Evolutionary conservation across 495 filamentous ascomycete genomes (phyloP), one percentile per base, ranked within the genome.

Genomic region (Pyrenula massariospora): DNA sequence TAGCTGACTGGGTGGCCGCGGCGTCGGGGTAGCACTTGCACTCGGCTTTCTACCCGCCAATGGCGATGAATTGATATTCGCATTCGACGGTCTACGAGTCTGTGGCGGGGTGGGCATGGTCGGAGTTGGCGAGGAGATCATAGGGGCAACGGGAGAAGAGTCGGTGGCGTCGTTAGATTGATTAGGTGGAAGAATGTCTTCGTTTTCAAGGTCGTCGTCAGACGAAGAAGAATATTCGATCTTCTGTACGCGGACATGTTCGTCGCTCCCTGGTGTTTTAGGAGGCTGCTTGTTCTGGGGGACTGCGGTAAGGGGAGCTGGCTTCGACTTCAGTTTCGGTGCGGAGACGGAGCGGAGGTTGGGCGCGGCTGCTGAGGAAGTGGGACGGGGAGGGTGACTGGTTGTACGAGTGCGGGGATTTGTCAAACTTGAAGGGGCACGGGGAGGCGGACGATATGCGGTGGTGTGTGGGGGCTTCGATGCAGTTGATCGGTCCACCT

Each of bases 401-500:
- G 58, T 47, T 12, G 20, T 51, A 22, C 52, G 25, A 10, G 48
- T 36, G 25, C 54, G 51, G 10, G 56, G 53, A 24, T 51, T 60
- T 48, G 59, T 24, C 36, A 23, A 54, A 3, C 56, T 50, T 2
- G 55, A 56, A 19, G 56, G 42, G 3, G 54, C 19, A 2, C 57
- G 53, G 2, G 53, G 56, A 12, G 49, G 56, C 21, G 61, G 57
- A 11, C 31, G 31, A 15, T 42, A 60, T 59, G 10, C 25, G 49
- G n/a, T 15, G 36, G 22, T 55, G 22, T 3, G 11, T 22, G 10
- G 53, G 24, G 53, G 3, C 5, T 10, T 48, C 11, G 54, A 22
- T 31, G 47, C 52, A 15, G 31, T 15, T 8, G 31, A 42, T 5
- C 31, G 31, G 31, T 42, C 31, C 24, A 75, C 71, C 55, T 71